Base-by-base conservation (phyloP, 208 protist genomes). In the Leptomonas seymouri region DNA sequence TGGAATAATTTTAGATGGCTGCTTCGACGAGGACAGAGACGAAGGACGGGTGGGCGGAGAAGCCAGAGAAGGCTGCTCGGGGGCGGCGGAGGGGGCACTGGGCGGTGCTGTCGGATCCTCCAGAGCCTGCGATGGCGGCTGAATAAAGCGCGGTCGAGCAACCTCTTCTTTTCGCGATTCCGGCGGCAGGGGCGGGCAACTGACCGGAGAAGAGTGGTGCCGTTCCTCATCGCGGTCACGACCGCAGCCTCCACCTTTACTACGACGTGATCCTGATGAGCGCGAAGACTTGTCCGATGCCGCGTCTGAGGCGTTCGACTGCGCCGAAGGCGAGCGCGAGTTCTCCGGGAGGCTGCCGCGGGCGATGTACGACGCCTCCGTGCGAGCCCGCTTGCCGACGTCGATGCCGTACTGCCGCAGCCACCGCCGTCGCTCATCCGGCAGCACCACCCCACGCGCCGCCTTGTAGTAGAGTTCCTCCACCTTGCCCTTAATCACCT, bases 391-490 rank as follows among this genome's bases (percentile, higher is more conserved):
- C 73, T 93, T 93, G 48, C 80, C 61, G 25, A 95, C 84, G 20
- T 84, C 62, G 59, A 95, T 80, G 59, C 90, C 90, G 62, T 95
- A 85, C 60, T 90, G 86, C 59, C 79, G 74, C 85, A 97, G 74
- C 90, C 89, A 97, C 18, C 88, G 81, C 7, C 88, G 81, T 7
- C 84, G 81, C 61, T 97, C 92, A 51, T 91, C 86, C 4, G 87
- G 82, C 15, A 97, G 65, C 50, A 82, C 66, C 12, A 82, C 86
- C 14, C 92, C 92, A 23, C 90, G 81, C 25, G 92, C 78, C 21
- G 86, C 89, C 68, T 90, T 88, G 74, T 94, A 95, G 65, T 91
- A 93, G 6, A 95, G 71, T 74, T 97, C 92, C 81, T 95, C 87
- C 31, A 95, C 86, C 71, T 93, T 94, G 16, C 72, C 49, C 63